phyloP scores from a whole-genome alignment of 2,329 filamentous ascomycete species.

The Paracorniculantispora psalliotae region DNA sequence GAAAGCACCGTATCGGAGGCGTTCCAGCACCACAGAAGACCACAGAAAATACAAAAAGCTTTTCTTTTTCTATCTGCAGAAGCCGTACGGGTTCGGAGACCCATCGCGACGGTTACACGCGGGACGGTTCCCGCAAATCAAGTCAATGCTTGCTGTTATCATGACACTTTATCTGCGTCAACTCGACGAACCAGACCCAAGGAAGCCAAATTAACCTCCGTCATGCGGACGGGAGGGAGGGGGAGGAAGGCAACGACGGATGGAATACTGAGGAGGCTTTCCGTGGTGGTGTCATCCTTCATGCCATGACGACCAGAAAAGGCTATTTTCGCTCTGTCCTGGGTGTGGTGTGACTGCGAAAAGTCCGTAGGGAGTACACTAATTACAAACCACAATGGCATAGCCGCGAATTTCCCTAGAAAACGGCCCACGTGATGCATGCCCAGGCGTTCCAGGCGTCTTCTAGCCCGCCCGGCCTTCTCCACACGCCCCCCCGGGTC shows the following conservation, averaged over 20 bases:
- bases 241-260: no score
- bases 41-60: no score
- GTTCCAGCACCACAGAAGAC: slow-evolving; percentile 4
- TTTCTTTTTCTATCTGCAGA: not conserved
- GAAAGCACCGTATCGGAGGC: slow-evolving; percentile 9
- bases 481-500: slow-evolving; percentile 1
- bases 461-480: not conserved
- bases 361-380: not conserved
- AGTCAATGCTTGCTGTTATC: not conserved
- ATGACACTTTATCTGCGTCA: not conserved
- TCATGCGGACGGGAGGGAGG: not conserved
- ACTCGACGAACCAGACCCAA: not conserved
- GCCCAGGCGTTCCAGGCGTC: slow-evolving; percentile 10
- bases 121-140: not conserved
- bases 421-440: slow-evolving; percentile 3
- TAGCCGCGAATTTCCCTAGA: not conserved
- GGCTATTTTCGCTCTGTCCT: not conserved
- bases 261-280: no score
- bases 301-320: not conserved
- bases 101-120: slow-evolving; percentile 12
- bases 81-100: not conserved
- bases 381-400: slow-evolving; percentile 4
- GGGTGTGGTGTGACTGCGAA: not conserved
- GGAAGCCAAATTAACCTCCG: not conserved
- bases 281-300: no score